Evolutionary conservation across 257 asterid genomes (phyloP), one percentile per base, ranked within the genome.

Genomic region (Primulina tabacum): DNA sequence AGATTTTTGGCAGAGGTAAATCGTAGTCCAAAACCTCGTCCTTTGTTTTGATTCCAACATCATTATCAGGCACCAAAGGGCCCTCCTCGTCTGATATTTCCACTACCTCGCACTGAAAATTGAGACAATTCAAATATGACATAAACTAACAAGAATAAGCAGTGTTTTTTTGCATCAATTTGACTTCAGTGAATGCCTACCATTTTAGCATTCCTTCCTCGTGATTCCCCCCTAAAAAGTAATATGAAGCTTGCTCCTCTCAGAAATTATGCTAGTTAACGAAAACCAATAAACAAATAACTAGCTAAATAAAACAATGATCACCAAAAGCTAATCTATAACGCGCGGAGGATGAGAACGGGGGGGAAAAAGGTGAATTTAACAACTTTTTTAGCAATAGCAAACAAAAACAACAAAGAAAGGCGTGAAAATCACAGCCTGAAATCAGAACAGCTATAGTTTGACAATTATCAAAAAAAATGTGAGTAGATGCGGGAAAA

Each of bases 71-170:
- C 62, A 75, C 72, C 4, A 79, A 67, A 58, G 82, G 75, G 55
- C 82, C 87, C 57, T 79, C 93, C 6, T 82, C 81, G 65, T 85
- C 93, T 5, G 92, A 79, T 65, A 75, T 75, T 50, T 85, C 91
- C 60, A 82, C 77, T 63, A 86, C 76, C 64, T 85, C 86, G 73
- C 71, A 72, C 92, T 82, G 76, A 65, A 75, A 30, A 70, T 7
- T 33, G 2, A 2, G 14, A 20, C 18, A 20, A 0, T 4, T 47
- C 40, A 62, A 8, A 26, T 5, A 63, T 65, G 18, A 6, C 6
- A 47, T 28, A 72, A 35, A 26, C 5, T 26, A 59, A 18, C 24
- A 60, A 60, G 2, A 32, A 2, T 38, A 37, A 8, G 14, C 58
- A 14, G 62, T 4, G 35, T 53, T 43, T 18, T 64, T 60, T 34